Conservation (phyloP, 805 yeast species). For the Schwanniomyces vanrijiae region DNA sequence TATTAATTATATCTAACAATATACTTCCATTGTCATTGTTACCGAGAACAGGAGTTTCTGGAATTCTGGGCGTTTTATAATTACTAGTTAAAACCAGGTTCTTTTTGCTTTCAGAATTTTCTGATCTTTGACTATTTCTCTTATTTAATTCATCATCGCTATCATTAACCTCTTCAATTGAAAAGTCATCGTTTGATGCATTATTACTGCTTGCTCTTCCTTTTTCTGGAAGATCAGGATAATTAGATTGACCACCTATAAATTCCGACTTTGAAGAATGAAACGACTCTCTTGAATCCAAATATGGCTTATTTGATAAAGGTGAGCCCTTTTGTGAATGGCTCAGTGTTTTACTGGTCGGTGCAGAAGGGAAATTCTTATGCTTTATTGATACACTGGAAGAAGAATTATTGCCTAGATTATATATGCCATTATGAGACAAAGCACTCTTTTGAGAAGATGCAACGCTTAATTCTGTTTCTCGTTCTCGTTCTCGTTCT, state of each 20-base stretch:
- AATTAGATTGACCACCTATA: constrained; percentile 10
- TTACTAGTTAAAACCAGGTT: not conserved
- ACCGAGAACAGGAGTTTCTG: not conserved
- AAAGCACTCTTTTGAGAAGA: not conserved
- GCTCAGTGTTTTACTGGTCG: constrained; percentile 1
- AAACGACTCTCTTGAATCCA: constrained; percentile 14
- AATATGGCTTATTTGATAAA: not conserved
- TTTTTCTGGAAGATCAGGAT: constrained; percentile 11
- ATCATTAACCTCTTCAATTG: constrained; percentile 43
- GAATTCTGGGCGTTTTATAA: not conserved
- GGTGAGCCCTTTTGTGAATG: not conserved
- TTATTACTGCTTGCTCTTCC: constrained; percentile 2
- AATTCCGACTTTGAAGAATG: constrained; percentile 15
- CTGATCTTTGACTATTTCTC: constrained; percentile 3
- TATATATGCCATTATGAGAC: constrained; percentile 5
- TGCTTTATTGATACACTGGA: constrained; percentile 11
- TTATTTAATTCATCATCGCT: constrained; percentile 35
- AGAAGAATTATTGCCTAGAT: constrained; percentile 6
- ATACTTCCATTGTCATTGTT: constrained; percentile 14
- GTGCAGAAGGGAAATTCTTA: constrained; percentile 16
- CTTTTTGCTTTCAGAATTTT: not conserved
- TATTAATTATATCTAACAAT: constrained; percentile 18
- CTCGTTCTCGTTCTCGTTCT: constrained; percentile 7
- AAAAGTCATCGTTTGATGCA: constrained; percentile 20
- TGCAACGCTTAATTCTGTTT: not conserved